Evolutionary conservation across 164 flowering plant genomes (phyloP).

Genomic region (Vitis amurensis): DNA sequence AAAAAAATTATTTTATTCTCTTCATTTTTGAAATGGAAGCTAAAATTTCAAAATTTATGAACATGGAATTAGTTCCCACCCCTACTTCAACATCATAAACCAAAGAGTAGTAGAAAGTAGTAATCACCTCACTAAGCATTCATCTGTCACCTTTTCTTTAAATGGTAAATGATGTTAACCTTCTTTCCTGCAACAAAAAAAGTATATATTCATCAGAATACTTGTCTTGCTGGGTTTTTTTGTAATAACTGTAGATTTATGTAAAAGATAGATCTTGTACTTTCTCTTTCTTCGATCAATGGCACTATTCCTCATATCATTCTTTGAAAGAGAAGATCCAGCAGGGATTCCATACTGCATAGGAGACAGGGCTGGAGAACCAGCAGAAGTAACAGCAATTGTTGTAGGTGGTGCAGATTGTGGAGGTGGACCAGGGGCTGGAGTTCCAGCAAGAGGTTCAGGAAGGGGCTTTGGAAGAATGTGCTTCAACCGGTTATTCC

Average conservation of each 20-base stretch:
- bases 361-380: slow-evolving; percentile 62
- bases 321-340: slow-evolving; percentile 56
- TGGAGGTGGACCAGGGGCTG: slow-evolving; percentile 43
- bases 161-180: slow-evolving; percentile 15
- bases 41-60: neutral
- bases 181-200: slow-evolving; percentile 41
- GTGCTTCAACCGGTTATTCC: slow-evolving; percentile 90
- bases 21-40: neutral
- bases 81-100: neutral
- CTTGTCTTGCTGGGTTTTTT: neutral
- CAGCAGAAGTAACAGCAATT: slow-evolving; percentile 28
- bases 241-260: neutral
- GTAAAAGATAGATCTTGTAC: slow-evolving; percentile 22
- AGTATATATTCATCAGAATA: neutral
- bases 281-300: slow-evolving; percentile 88
- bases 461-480: slow-evolving; percentile 84
- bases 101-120: neutral
- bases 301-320: slow-evolving; percentile 59
- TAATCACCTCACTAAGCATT: slow-evolving; percentile 2
- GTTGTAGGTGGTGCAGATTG: slow-evolving; percentile 34
- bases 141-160: neutral
- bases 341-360: slow-evolving; percentile 67
- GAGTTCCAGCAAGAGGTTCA: slow-evolving; percentile 50
- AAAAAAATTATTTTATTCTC: too few species aligned
- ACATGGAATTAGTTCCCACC: neutral